Evolutionary conservation across 768 basidiomycete species (phyloP), one percentile per base, ranked within the genome.

Genomic region (Psilocybe sp.): DNA sequence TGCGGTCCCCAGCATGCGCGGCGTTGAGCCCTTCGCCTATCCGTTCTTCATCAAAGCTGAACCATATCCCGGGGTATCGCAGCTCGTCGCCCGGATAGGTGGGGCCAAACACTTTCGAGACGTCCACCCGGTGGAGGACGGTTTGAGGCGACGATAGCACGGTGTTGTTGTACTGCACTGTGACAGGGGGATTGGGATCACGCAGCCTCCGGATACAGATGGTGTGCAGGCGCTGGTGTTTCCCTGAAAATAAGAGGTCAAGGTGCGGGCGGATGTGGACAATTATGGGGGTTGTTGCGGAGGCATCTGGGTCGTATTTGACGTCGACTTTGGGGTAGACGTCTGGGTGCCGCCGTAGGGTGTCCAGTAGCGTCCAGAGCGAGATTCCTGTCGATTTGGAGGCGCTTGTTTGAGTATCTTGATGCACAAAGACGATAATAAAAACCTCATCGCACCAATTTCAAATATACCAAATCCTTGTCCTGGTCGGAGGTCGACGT

Each of bases 221-320:
- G 5, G 87, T 90, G 49, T 87, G 87, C 15, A 93, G 74, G 16
- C 90, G 81, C 57, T 93, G 91, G 51, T 85, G 77, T 56, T 79
- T 78, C 10, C 85, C 82, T 14, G 90, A 89, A 67, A 92, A 93
- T 39, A 93, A 74, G n/a, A 93, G 77, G 63, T 92, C 89, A 46
- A 93, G 73, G 62, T 92, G 87, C 1, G 90, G 90, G 14, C 85
- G 82, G 20, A 92, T 68, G 59, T 92, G 88, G 0, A 93, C 69
- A 59, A 93, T 77, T 18, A 92, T 73, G 1, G 89, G 89, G 0
- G 89, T 87, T 1, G 77, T 82, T 11, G 80, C 72, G 12, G 87
- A 78, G 28, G 82, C 68, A 58, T 89, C 86, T 23, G 81, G 79
- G 61, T 93, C 90, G 57, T 84, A 91, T 68, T 90, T 90, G 63